Evolutionary conservation across 306 rosid genomes (phyloP).

Genomic region (Biancaea sappan): DNA sequence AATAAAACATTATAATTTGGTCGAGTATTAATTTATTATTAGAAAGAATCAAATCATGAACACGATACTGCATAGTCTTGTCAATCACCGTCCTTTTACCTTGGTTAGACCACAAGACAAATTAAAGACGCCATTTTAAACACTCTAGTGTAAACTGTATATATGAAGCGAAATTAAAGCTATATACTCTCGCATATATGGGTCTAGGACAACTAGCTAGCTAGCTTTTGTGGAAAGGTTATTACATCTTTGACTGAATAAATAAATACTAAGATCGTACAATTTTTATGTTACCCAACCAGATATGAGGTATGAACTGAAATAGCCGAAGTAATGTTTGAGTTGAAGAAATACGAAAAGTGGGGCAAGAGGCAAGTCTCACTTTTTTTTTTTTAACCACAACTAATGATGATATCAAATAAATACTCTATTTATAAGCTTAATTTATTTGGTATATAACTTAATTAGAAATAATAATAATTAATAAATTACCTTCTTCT

Average conservation of each 20-base stretch:
- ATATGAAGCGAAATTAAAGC: background rate
- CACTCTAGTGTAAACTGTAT: too few species aligned
- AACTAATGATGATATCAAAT: background rate
- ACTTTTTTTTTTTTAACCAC: background rate
- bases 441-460: background rate
- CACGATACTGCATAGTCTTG: background rate
- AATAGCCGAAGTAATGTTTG: background rate
- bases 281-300: slow-evolving; percentile 17
- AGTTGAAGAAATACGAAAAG: background rate
- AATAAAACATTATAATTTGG: background rate
- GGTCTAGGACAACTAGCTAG: background rate
- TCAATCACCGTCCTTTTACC: slow-evolving; percentile 31
- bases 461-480: background rate
- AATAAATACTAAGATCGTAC: background rate
- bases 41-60: background rate
- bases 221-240: background rate
- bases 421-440: background rate
- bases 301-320: background rate
- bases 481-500: background rate
- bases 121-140: background rate
- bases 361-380: background rate
- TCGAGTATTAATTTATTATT: background rate
- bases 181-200: background rate
- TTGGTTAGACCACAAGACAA: background rate
- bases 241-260: background rate